phyloP scores from a whole-genome alignment of 2,329 filamentous ascomycete genomes.

The Penicillium sp. region DNA sequence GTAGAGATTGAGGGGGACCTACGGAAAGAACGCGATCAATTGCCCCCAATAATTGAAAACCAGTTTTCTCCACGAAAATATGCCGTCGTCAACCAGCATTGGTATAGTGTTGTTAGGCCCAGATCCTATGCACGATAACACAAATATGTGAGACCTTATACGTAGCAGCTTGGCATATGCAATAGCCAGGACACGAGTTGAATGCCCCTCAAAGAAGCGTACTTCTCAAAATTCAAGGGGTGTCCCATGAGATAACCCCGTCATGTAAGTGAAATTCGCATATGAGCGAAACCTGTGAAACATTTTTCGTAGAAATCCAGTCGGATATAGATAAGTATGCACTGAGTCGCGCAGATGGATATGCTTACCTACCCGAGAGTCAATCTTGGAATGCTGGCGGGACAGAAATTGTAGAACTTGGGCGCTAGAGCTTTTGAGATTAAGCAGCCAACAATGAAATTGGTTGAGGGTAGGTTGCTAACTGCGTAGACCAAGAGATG shows the following conservation, averaged over 20 bases:
- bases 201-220: background rate
- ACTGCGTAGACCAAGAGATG: background rate
- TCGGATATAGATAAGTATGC: no score
- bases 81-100: background rate
- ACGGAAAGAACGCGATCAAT: background rate
- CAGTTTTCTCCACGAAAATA: background rate
- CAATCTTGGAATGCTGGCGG: no score
- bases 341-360: background rate
- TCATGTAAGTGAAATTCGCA: background rate
- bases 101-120: background rate
- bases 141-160: background rate
- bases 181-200: background rate
- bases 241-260: background rate
- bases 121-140: background rate
- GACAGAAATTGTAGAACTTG: no score
- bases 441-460: no score
- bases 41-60: background rate
- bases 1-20: background rate
- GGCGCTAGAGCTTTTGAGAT: no score
- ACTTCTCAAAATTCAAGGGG: background rate
- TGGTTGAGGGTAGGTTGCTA: no score
- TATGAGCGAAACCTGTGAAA: no score
- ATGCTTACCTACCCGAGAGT: background rate
- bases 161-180: background rate
- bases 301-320: no score